Evolutionary conservation across 768 basidiomycete species (phyloP), one percentile per base, ranked within the genome.

Genomic region (Amylocystis lapponica): DNA sequence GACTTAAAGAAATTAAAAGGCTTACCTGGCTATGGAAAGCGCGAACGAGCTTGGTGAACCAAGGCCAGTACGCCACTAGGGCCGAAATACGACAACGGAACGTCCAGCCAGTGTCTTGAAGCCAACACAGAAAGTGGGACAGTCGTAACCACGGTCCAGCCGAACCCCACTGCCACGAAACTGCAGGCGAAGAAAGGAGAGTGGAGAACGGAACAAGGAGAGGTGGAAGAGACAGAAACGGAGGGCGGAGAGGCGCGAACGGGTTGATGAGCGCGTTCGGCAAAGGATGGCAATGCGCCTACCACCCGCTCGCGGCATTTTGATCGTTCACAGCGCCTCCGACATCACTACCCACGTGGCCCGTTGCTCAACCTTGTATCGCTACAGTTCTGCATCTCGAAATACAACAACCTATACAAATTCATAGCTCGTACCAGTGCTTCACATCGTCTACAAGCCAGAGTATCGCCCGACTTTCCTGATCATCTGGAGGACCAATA

Each of bases 351-450:
- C n/a, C n/a, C n/a, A n/a, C n/a, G n/a, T n/a, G n/a, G n/a, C n/a
- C n/a, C n/a, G n/a, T n/a, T n/a, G n/a, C n/a, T n/a, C n/a, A n/a
- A n/a, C n/a, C n/a, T n/a, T n/a, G n/a, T n/a, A n/a, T n/a, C n/a
- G n/a, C n/a, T n/a, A n/a, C n/a, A n/a, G n/a, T n/a, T n/a, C n/a
- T n/a, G n/a, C n/a, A n/a, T n/a, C n/a, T n/a, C n/a, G n/a, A n/a
- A n/a, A n/a, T n/a, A n/a, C n/a, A n/a, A n/a, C n/a, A n/a, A n/a
- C n/a, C n/a, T n/a, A n/a, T n/a, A n/a, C n/a, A n/a, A n/a, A n/a
- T n/a, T n/a, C 69, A 82, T 45, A 75, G 62, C 47, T 78, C 74
- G 68, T 84, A 89, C 86, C 86, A 88, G 39, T 71, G 75, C 46
- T 70, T 74, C 27, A 65, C 62, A 3, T 68, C 66, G 1, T 71